phyloP scores from a whole-genome alignment of 306 rosid genomes.

The Betula pendula region DNA sequence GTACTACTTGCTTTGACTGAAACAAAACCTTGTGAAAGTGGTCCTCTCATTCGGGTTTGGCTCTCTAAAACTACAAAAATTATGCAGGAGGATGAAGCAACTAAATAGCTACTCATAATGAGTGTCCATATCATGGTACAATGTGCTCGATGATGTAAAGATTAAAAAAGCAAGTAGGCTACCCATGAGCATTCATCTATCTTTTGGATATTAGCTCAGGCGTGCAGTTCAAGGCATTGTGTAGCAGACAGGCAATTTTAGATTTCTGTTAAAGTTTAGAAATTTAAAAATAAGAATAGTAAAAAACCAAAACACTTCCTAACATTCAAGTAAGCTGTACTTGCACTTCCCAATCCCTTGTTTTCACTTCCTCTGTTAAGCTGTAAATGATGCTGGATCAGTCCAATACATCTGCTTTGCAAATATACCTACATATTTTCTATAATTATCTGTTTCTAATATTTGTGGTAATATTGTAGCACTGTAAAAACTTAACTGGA shows the following conservation, averaged over 20 bases:
- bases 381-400: neutral
- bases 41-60: neutral
- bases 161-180: neutral
- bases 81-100: neutral
- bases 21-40: neutral
- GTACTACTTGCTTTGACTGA: neutral
- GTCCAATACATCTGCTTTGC: neutral
- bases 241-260: neutral
- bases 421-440: neutral
- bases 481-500: slow-evolving; percentile 7
- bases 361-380: too few species aligned
- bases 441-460: neutral
- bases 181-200: neutral
- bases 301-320: neutral
- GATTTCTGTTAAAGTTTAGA: neutral
- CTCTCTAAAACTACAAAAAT: neutral
- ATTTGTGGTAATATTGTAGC: neutral
- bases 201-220: neutral
- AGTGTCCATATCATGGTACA: neutral
- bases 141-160: neutral
- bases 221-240: neutral
- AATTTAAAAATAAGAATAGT: neutral
- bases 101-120: neutral
- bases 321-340: neutral
- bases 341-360: too few species aligned